phyloP scores from a whole-genome alignment of 345 rosid species.

The Sisymbrium altissimum region DNA sequence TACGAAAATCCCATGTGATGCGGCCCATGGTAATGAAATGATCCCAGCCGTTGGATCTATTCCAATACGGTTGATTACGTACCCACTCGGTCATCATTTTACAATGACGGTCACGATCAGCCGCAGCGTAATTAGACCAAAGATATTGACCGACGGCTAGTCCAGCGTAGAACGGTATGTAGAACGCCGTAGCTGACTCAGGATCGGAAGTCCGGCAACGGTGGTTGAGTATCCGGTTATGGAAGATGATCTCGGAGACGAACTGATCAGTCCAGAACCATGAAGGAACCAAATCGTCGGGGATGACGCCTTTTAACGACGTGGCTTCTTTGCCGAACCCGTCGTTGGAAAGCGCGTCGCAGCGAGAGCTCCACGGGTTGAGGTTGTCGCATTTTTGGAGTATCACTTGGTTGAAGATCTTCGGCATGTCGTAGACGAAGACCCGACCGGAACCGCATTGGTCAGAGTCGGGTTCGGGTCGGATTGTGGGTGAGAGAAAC shows the following conservation, averaged over 20 bases:
- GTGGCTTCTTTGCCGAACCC: slow-evolving; percentile 71
- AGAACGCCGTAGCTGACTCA: slow-evolving; percentile 70
- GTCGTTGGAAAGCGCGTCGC: slow-evolving; percentile 60
- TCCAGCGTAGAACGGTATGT: slow-evolving; percentile 89
- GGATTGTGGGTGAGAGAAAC: not conserved
- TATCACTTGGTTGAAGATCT: slow-evolving; percentile 60
- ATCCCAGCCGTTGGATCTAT: slow-evolving; percentile 83
- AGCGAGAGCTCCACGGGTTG: slow-evolving; percentile 89
- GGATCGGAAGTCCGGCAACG: slow-evolving; percentile 68
- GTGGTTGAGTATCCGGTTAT: slow-evolving; percentile 71
- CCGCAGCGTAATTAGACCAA: slow-evolving; percentile 57
- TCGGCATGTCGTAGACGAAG: slow-evolving; percentile 77
- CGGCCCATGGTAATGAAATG: slow-evolving; percentile 94
- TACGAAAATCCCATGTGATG: slow-evolving; percentile 96
- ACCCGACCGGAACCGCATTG: slow-evolving; percentile 58
- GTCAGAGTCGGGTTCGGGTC: not conserved
- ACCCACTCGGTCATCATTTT: slow-evolving; percentile 63
- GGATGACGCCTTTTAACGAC: slow-evolving; percentile 47
- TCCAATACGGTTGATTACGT: slow-evolving; percentile 58
- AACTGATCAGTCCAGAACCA: slow-evolving; percentile 98
- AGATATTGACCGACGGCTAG: slow-evolving; percentile 84
- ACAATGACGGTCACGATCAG: slow-evolving; percentile 77
- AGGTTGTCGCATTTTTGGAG: slow-evolving; percentile 61
- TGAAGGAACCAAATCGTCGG: slow-evolving; percentile 58
- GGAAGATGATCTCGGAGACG: slow-evolving; percentile 74